Conservation (phyloP, 2,329 filamentous ascomycete genomes). For the Chrysosporium queenslandicum region DNA sequence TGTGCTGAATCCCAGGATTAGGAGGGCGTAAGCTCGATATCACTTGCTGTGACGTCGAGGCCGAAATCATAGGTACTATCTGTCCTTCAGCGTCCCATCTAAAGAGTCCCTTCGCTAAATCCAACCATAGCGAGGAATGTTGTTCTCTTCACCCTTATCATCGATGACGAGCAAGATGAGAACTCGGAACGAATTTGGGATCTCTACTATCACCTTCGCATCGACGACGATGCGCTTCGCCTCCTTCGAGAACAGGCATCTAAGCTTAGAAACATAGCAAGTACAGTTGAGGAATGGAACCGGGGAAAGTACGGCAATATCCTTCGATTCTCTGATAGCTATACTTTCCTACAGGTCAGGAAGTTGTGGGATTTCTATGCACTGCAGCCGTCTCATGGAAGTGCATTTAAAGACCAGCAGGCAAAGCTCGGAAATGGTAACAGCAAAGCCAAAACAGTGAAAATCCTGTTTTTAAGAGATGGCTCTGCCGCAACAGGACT, state of each 20-base stretch:
- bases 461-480: background rate
- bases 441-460: conserved; percentile 12
- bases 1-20: background rate
- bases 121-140: conserved; percentile 44
- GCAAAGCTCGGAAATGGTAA: background rate
- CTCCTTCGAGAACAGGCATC: conserved; percentile 36
- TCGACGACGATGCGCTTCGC: conserved; percentile 33
- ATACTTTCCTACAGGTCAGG: conserved; percentile 32
- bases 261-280: conserved; percentile 36
- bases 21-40: conserved; percentile 40
- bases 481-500: background rate
- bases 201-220: conserved; percentile 46
- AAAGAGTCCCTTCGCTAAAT: background rate
- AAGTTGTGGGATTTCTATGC: conserved; percentile 35
- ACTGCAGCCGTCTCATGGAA: background rate
- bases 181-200: conserved; percentile 39
- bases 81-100: background rate
- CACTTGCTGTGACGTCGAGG: conserved; percentile 48
- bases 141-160: conserved; percentile 43
- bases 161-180: conserved; percentile 31
- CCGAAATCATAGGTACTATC: conserved; percentile 41
- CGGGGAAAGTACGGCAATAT: conserved; percentile 35
- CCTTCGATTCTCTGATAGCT: conserved; percentile 43
- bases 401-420: conserved; percentile 1
- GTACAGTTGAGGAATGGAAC: conserved; percentile 39